Base-by-base conservation (phyloP, 2,329 filamentous ascomycete genomes). In the Scorias spongiosa region DNA sequence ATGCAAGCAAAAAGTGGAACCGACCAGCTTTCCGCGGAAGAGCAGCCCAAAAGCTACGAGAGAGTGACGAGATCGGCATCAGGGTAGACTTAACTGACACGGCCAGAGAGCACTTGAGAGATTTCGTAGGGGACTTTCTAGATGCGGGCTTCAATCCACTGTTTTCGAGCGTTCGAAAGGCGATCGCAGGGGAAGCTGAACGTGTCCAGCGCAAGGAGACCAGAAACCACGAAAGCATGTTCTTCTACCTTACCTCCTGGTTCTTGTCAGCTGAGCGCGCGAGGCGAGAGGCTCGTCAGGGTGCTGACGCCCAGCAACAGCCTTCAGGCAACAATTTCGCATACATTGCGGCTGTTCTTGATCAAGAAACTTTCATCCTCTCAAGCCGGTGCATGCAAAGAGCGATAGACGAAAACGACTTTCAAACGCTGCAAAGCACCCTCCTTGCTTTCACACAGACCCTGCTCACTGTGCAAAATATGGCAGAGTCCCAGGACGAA, bases 391-490 rank as follows among this genome's bases (percentile, higher is more conserved):
- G 79, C 40, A 86, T 98, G 71, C 82, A 89, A 49, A 74, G 75
- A 43, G 76, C 81, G 2, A 74, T 83, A 48, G 87, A 93, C 50
- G 75, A 81, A 54, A 95, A 94, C 59, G 78, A 80, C 47, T 95
- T 88, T 88, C 76, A 78, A 44, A 84, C 93, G 53, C 65, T 96
- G 12, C 84, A 87, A 44, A 81, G 89, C 1, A 80, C 84, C 40
- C 91, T 96, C 79, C 80, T 84, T 44, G 95, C 88, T 58, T 93
- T 95, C 58, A 96, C 88, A 0, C 88, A 96, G 58, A 91, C 96
- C 51, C 47, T 63, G 37, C 72, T 94, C 20, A 94, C 88, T 0
- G 82, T 96, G 2, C 87, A 94, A 55, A 85, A 93, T 48, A 96
- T 98, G 88, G 71, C 80, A 1, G 78, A 83, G 40, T 91, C 85